These are phyloP conservation scores for Pseudonectria buxi DNA, from an alignment of 2,329 filamentous ascomycete genomes.

Conservation along the genomic window DNA sequence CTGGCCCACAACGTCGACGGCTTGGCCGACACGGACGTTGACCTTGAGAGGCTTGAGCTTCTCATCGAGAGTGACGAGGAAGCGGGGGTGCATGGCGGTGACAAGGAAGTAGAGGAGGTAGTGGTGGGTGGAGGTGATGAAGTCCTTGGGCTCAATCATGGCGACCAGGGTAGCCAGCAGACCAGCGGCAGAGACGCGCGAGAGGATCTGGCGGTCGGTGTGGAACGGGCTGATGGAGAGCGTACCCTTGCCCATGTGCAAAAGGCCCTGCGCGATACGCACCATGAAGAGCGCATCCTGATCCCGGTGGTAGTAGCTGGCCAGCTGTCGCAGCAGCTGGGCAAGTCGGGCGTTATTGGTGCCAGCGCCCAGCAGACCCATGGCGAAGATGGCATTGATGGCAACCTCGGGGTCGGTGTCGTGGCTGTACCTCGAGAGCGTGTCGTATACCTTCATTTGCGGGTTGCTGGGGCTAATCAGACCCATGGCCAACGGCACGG, in stretches of 20 bases:
- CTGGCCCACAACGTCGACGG: constrained; percentile 95
- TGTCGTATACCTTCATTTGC: constrained; percentile 99
- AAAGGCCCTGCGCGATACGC: constrained; percentile 89
- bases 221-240: constrained; percentile 98
- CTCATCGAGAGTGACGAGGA: constrained; percentile 94
- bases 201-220: constrained; percentile 93
- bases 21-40: constrained; percentile 95
- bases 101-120: constrained; percentile 97
- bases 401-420: constrained; percentile 98
- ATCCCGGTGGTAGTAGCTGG: constrained; percentile 96
- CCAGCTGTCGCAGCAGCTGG: constrained; percentile 86
- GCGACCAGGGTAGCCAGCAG: constrained; percentile 85
- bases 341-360: constrained; percentile 97
- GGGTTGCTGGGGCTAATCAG: constrained; percentile 96
- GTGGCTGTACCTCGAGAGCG: constrained; percentile 92
- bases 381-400: constrained; percentile 97
- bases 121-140: constrained; percentile 61
- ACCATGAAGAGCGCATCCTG: constrained; percentile 98
- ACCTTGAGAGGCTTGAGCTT: constrained; percentile 88
- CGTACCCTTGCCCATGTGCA: constrained; percentile 99
- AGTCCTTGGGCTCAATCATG: constrained; percentile 92
- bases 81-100: constrained; percentile 92
- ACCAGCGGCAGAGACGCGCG: constrained; percentile 81
- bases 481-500: constrained; percentile 93
- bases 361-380: constrained; percentile 93